phyloP scores from a whole-genome alignment of 495 filamentous ascomycete genomes.

The Glarea lozoyensis region DNA sequence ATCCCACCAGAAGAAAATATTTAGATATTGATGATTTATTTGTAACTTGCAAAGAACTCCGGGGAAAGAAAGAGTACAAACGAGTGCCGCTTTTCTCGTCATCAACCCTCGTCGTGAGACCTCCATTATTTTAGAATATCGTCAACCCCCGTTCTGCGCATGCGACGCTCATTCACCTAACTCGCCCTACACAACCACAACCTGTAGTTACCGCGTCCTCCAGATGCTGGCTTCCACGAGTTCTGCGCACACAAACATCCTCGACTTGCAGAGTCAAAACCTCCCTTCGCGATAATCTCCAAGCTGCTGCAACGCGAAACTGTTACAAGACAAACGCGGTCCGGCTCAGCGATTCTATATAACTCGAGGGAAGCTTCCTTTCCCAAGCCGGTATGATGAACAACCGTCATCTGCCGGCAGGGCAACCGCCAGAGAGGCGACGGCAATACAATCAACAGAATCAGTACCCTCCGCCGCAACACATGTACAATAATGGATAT shows the following conservation, averaged over 20 bases:
- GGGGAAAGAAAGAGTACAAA: too few relatives aligned
- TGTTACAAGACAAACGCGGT: constrained; percentile 13
- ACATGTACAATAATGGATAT: constrained; percentile 27
- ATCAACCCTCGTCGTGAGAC: too few relatives aligned
- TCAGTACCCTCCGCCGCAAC: constrained; percentile 24
- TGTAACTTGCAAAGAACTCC: too few relatives aligned
- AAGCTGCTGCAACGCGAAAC: constrained; percentile 7
- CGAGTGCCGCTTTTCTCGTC: too few relatives aligned
- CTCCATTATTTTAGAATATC: constrained; percentile 5
- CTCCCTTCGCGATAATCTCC: too few relatives aligned
- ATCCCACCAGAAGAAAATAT: too few relatives aligned
- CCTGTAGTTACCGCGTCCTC: too few relatives aligned
- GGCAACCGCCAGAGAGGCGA: constrained; percentile 41
- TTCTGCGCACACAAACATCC: neutral
- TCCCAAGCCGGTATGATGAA: constrained; percentile 55
- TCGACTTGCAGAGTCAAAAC: neutral
- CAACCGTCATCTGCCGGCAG: constrained; percentile 54
- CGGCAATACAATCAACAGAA: constrained; percentile 27
- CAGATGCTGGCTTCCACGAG: too few relatives aligned
- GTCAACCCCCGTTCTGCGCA: constrained; percentile 10
- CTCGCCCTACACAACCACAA: too few relatives aligned
- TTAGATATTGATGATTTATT: too few relatives aligned
- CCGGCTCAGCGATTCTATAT: constrained; percentile 10
- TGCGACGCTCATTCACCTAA: constrained; percentile 8
- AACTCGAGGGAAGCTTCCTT: too few relatives aligned